A percentile compares a stretch with the other conserved stretches of the same genome.
Evolutionary conservation across 306 rosid species (phyloP).

Genomic region (Vicia sativa): DNA sequence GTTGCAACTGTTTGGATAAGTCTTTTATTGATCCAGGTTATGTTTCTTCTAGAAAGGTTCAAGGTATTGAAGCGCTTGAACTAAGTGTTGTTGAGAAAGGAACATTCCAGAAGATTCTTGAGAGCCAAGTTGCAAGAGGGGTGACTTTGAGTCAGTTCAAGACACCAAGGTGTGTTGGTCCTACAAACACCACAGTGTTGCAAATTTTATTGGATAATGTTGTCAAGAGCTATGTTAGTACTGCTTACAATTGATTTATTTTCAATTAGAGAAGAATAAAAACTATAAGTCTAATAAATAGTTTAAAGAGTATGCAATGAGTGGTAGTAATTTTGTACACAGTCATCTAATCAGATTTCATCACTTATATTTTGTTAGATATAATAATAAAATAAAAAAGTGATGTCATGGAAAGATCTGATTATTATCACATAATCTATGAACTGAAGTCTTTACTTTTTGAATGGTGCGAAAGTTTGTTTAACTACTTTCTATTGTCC

Average conservation of each 20-base stretch:
- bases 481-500: no score
- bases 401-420: no score
- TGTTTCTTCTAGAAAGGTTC: slow-evolving; percentile 60
- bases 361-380: no score
- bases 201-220: slow-evolving; percentile 68
- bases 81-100: slow-evolving; percentile 69
- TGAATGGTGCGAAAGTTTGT: no score
- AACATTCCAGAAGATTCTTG: slow-evolving; percentile 74
- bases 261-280: neutral
- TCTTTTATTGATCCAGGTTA: slow-evolving; percentile 82
- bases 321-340: no score
- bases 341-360: no score
- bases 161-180: slow-evolving; percentile 75
- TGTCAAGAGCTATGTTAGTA: slow-evolving; percentile 59
- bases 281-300: neutral
- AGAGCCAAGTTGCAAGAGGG: slow-evolving; percentile 65
- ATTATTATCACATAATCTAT: no score
- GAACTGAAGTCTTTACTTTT: no score
- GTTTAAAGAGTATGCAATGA: neutral
- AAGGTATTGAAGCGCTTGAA: slow-evolving; percentile 67
- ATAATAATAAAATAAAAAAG: no score
- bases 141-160: slow-evolving; percentile 74
- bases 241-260: slow-evolving; percentile 50
- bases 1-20: slow-evolving; percentile 73
- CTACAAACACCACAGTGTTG: slow-evolving; percentile 56